Conservation (phyloP, 208 protist genomes). For the Leptomonas seymouri region DNA sequence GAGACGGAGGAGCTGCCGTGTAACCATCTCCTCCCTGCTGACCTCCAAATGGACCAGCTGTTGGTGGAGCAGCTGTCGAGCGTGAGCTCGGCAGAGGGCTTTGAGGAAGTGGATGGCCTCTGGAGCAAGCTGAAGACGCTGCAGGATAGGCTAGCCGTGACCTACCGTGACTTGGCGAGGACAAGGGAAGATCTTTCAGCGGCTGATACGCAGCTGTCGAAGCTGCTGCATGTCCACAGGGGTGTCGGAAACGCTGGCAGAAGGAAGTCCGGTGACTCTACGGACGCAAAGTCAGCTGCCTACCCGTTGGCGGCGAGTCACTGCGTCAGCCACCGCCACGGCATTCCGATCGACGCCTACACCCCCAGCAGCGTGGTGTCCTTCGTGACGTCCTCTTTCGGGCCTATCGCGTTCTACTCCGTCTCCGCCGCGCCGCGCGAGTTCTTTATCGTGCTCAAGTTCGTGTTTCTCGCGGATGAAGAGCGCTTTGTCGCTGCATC, state of each 20-base stretch:
- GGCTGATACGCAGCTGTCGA: constrained; percentile 13
- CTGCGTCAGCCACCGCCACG: constrained; percentile 16
- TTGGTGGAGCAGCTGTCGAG: constrained; percentile 46
- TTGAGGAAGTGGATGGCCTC: neutral
- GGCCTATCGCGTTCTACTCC: constrained; percentile 32
- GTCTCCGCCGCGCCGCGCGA: neutral
- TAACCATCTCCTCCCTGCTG: constrained; percentile 66
- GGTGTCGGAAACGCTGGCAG: neutral
- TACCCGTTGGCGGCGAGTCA: neutral
- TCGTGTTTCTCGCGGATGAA: constrained; percentile 35
- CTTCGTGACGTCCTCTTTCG: constrained; percentile 33
- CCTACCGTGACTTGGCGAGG: constrained; percentile 8
- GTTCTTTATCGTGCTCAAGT: constrained; percentile 29
- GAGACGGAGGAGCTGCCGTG: constrained; percentile 41
- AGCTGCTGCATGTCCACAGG: constrained; percentile 6
- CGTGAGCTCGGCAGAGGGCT: neutral
- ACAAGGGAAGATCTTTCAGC: neutral
- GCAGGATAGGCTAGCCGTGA: constrained; percentile 13
- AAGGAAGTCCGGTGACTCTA: too few relatives aligned
- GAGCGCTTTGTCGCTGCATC: constrained; percentile 25
- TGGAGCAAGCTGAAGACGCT: constrained; percentile 26
- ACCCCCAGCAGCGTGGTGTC: constrained; percentile 27
- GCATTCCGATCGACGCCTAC: constrained; percentile 23
- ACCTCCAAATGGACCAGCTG: constrained; percentile 64
- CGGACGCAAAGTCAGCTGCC: too few relatives aligned